Base-by-base conservation (phyloP, 2,329 filamentous ascomycete species). In the Nothopassalora personata region DNA sequence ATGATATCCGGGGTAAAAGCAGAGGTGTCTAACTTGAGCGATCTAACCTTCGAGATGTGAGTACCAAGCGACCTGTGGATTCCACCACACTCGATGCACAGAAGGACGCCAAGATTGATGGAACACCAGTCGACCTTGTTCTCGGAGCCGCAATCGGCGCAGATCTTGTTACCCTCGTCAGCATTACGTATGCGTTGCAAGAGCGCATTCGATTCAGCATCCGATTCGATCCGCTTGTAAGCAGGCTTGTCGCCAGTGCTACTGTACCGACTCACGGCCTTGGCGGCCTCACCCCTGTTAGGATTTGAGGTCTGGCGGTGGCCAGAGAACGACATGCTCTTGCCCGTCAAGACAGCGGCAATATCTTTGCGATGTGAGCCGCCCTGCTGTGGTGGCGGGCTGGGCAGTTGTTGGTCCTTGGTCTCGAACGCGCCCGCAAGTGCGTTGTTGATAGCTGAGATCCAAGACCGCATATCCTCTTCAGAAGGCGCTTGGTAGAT, bases 111-210 rank as follows among this genome's bases (percentile, higher is more conserved):
- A 4, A 99, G 81, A 69, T 99, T 99, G 76, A 99, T 96, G 0
- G 94, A 97, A 30, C 97, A 94, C 94, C 94, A 99, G 74, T 99
- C 94, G 23, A 96, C 92, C 77, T 97, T 97, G 70, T 86, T 84
- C 34, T 89, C 88, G 7, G 91, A 95, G 10, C 90, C 90, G 71
- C 94, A 99, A 73, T 99, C 94, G 15, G 94, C 94, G 72, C 94
- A 99, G 83, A 88, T 89, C 66, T 85, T 88, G 74, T 99, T 99
- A 45, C 91, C 92, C 68, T 96, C 89, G 70, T 99, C 94, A 53
- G 88, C 89, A 59, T 95, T 90, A 53, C 93, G 88, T 46, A 99
- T 84, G 71, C 88, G 86, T 71, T 96, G 90, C 5, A 99, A 81
- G 8, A 99, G 80, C 61, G 93, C 90, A 4, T 69, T 70, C 0